These are phyloP conservation scores for Mucor racemosus DNA, from an alignment of 371 early-diverging fungal genomes.

Conservation along the genomic window DNA sequence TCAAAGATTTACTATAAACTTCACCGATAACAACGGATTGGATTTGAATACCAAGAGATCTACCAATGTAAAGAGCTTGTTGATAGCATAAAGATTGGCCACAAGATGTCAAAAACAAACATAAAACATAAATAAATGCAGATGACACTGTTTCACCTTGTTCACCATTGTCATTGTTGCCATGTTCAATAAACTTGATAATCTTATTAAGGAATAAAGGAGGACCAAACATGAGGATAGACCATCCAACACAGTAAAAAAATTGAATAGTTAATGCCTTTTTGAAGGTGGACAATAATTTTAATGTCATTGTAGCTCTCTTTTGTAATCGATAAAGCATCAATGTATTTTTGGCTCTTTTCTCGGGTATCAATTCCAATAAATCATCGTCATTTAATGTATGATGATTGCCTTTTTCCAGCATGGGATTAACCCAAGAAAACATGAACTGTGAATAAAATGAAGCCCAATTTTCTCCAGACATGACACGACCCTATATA, in stretches of 20 bases:
- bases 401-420: constrained; percentile 53
- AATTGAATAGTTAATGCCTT: constrained; percentile 43
- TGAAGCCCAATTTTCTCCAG: constrained; percentile 58
- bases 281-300: constrained; percentile 40
- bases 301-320: constrained; percentile 18
- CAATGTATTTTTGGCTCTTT: constrained; percentile 40
- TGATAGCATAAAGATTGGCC: constrained; percentile 55
- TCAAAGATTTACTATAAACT: constrained; percentile 61
- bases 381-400: constrained; percentile 60
- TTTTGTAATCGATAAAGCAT: constrained; percentile 23
- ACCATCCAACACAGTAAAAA: constrained; percentile 54
- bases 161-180: not conserved
- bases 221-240: constrained; percentile 57
- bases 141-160: constrained; percentile 32
- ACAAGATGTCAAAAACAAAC: constrained; percentile 57
- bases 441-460: constrained; percentile 59
- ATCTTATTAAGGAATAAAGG: constrained; percentile 63
- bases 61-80: constrained; percentile 61
- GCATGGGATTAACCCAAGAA: constrained; percentile 56
- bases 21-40: constrained; percentile 66
- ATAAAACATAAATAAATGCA: constrained; percentile 65
- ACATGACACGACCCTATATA: constrained; percentile 41
- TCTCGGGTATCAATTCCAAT: constrained; percentile 42
- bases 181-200: constrained; percentile 58
- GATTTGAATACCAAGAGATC: constrained; percentile 55